A percentile compares a stretch with the other conserved stretches of the same genome.
phyloP scores from a whole-genome alignment of 164 flowering plant species.

The Nymphaea thermarum region DNA sequence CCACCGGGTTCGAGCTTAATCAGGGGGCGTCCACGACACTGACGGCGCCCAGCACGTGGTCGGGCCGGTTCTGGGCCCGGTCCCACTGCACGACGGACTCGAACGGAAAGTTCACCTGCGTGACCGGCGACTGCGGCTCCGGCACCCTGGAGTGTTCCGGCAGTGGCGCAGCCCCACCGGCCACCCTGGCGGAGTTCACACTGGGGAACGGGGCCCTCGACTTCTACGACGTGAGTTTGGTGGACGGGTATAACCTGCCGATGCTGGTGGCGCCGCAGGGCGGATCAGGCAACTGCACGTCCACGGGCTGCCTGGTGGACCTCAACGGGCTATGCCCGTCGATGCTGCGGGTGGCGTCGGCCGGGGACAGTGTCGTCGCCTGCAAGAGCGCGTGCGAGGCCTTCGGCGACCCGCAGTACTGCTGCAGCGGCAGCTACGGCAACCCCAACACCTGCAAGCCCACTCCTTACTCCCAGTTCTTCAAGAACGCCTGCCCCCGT shows the following conservation, averaged over 20 bases:
- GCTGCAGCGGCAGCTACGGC: constrained; percentile 66
- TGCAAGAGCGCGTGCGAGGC: constrained; percentile 93
- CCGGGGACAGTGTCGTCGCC: constrained; percentile 27
- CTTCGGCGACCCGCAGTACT: constrained; percentile 48
- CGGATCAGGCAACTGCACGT: constrained; percentile 49
- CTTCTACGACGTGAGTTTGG: constrained; percentile 85
- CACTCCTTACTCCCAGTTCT: constrained; percentile 40
- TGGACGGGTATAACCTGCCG: constrained; percentile 77
- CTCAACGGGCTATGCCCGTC: constrained; percentile 62
- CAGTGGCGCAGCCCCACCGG: constrained; percentile 60
- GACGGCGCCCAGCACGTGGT: constrained; percentile 54
- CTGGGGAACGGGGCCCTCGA: constrained; percentile 57
- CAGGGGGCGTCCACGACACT: constrained; percentile 34
- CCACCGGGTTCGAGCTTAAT: constrained; percentile 63
- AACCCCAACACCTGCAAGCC: constrained; percentile 68
- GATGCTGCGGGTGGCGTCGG: constrained; percentile 35
- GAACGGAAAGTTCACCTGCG: constrained; percentile 57
- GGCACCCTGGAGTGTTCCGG: constrained; percentile 69
- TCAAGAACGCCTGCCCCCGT: constrained; percentile 70
- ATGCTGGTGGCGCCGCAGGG: constrained; percentile 52
- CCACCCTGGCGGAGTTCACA: constrained; percentile 86
- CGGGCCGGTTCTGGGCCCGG: constrained; percentile 89
- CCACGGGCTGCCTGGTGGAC: constrained; percentile 61
- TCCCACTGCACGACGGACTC: constrained; percentile 51
- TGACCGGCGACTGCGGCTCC: constrained; percentile 86